Percentiles rank a stretch among this genome's conserved stretches.
Evolutionary conservation across 2,329 filamentous ascomycete species (phyloP).

Genomic region (Fusarium circinatum): DNA sequence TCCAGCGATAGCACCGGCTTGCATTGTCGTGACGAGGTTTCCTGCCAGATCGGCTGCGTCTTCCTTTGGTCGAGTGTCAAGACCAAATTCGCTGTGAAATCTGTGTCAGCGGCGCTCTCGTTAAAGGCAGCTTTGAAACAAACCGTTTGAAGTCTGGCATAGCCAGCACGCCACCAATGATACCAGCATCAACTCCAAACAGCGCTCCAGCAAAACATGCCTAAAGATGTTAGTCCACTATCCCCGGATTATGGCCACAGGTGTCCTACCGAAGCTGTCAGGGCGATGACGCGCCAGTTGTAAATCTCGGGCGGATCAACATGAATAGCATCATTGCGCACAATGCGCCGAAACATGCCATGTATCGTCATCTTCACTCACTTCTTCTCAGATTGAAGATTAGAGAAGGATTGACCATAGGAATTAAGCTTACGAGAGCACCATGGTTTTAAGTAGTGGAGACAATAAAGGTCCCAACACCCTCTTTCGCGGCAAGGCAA

Average conservation of each 20-base stretch:
- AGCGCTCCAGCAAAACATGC: conserved; percentile 37
- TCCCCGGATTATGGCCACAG: accelerated
- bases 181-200: conserved; percentile 44
- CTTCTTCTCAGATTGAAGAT: not conserved
- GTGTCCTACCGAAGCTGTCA: conserved; percentile 62
- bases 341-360: conserved; percentile 49
- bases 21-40: conserved; percentile 46
- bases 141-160: conserved; percentile 43
- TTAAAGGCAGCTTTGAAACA: not conserved
- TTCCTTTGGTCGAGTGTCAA: conserved; percentile 15
- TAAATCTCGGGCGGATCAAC: conserved; percentile 75
- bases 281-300: conserved; percentile 73
- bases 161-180: conserved; percentile 44
- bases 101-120: accelerated
- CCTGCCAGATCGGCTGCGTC: conserved; percentile 37
- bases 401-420: not conserved
- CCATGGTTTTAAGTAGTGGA: conserved; percentile 34
- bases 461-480: not conserved
- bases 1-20: conserved; percentile 43
- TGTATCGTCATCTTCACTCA: conserved; percentile 32
- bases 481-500: not conserved
- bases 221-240: not conserved
- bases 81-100: conserved; percentile 34
- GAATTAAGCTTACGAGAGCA: conserved; percentile 6
- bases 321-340: conserved; percentile 71